Evolutionary conservation across 768 basidiomycete genomes (phyloP), one percentile per base, ranked within the genome.

Genomic region (Pisolithus sp.): DNA sequence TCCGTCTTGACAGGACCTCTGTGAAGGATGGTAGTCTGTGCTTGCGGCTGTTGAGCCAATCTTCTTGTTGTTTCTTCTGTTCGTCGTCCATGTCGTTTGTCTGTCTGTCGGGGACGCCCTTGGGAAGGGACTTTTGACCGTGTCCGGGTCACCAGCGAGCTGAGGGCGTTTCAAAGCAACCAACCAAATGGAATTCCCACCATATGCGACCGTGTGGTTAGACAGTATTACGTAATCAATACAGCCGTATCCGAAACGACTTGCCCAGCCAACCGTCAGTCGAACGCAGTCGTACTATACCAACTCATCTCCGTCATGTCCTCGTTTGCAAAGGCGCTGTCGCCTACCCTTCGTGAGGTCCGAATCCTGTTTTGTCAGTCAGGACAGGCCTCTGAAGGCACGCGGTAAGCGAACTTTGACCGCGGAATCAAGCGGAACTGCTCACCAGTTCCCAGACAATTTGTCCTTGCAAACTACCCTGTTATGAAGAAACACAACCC

Each of bases 1-100:
- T 96, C 64, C 87, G 79, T 60, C 95, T 78, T 18, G 89, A 89
- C 26, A 98, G 78, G 45, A 97, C 93, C 73, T 98, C 93, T 21
- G 83, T 81, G 62, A 92, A 90, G 28, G 89, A 85, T n/a, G 89
- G 89, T 13, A 92, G 76, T 62, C 89, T 80, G 63, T 88, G 81
- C 71, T 77, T 78, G 68, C 88, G 81, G 66, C 73, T 82, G 55
- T 69, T 75, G 5, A 79, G 77, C 85, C 83, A 87, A 59, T 90
- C 88, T 68, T 90, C 86, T 58, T 86, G 83, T 50, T 69, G 68
- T 46, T 68, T 54, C 17, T 48, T 68, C 56, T 72, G 80, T 63
- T 82, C 79, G 69, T 77, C 80, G 69, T 77, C 76, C 79, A 80
- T 80, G 41, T 53, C 50, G 53, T 34, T 54, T 46, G 46, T 10